These are phyloP conservation scores for Diaporthe citriasiana DNA, from an alignment of 2,329 filamentous ascomycete genomes.

Conservation along the genomic window DNA sequence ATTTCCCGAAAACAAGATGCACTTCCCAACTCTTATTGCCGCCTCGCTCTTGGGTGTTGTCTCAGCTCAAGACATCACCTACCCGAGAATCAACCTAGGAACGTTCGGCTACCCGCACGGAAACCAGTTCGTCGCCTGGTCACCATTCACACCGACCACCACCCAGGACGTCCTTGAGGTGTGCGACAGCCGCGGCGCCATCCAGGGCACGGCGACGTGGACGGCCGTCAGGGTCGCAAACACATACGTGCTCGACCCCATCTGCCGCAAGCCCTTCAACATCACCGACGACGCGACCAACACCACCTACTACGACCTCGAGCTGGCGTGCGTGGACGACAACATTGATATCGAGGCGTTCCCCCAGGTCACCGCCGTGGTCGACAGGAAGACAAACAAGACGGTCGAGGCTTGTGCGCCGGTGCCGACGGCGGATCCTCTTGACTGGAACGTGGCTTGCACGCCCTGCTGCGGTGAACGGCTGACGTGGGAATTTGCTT, in stretches of 20 bases:
- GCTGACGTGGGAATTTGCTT: not conserved
- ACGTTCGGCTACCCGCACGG: not conserved
- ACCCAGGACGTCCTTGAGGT: not conserved
- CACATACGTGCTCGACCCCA: slow-evolving; percentile 24
- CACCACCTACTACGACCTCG: slow-evolving; percentile 21
- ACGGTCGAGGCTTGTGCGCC: not conserved
- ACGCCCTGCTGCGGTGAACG: not conserved
- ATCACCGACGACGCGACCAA: slow-evolving; percentile 24
- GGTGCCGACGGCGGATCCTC: not conserved
- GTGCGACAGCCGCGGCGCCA: not conserved
- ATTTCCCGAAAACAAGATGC: not conserved
- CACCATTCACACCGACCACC: slow-evolving; percentile 7
- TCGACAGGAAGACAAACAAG: not conserved
- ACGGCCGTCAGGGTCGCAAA: not conserved
- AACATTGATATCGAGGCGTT: not conserved
- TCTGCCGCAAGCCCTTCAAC: slow-evolving; percentile 21
- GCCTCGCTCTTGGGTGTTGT: not conserved
- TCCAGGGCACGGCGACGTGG: slow-evolving; percentile 22
- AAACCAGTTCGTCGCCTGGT: slow-evolving; percentile 21
- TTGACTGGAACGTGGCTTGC: not conserved
- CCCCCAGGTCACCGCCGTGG: slow-evolving; percentile 11
- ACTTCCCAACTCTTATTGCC: not conserved
- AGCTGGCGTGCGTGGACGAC: slow-evolving; percentile 24
- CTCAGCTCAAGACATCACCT: not conserved
- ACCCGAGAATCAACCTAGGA: slow-evolving; percentile 16